Evolutionary conservation across 495 filamentous ascomycete genomes (phyloP).

Genomic region (Chaetomium fimeti): DNA sequence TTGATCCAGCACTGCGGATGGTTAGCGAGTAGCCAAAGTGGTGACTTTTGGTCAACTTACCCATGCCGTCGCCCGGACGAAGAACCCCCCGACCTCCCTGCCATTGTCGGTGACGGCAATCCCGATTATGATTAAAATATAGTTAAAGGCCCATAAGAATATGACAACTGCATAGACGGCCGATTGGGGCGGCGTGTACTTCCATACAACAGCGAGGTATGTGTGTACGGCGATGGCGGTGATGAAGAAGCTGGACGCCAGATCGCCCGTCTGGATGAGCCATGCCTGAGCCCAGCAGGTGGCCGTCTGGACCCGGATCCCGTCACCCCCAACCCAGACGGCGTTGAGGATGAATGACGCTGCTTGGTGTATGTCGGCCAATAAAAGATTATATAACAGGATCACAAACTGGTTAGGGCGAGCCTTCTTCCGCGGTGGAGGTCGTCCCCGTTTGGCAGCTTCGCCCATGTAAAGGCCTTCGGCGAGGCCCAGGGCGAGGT

Average conservation of each 20-base stretch:
- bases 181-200: constrained; percentile 55
- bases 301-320: constrained; percentile 54
- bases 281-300: constrained; percentile 70
- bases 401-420: constrained; percentile 67
- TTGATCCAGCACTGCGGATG: constrained; percentile 67
- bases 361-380: constrained; percentile 72
- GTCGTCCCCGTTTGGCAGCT: neutral
- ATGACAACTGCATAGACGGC: constrained; percentile 52
- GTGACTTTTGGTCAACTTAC: constrained; percentile 39
- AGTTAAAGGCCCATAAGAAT: constrained; percentile 59
- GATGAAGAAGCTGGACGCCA: constrained; percentile 68
- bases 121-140: constrained; percentile 56
- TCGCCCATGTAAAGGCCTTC: constrained; percentile 24
- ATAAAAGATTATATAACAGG: constrained; percentile 69
- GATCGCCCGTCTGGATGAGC: constrained; percentile 68
- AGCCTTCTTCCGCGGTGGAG: constrained; percentile 17
- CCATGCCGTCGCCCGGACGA: constrained; percentile 62
- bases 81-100: constrained; percentile 50
- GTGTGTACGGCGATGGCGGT: constrained; percentile 69
- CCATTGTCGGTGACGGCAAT: constrained; percentile 51
- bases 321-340: constrained; percentile 56
- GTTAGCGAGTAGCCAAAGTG: neutral
- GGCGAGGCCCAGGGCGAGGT: constrained; percentile 29
- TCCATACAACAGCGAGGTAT: constrained; percentile 61
- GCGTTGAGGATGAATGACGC: constrained; percentile 65